Evolutionary conservation across 352 stramenopile species (phyloP).

Genomic region (Phytophthora cactorum): DNA sequence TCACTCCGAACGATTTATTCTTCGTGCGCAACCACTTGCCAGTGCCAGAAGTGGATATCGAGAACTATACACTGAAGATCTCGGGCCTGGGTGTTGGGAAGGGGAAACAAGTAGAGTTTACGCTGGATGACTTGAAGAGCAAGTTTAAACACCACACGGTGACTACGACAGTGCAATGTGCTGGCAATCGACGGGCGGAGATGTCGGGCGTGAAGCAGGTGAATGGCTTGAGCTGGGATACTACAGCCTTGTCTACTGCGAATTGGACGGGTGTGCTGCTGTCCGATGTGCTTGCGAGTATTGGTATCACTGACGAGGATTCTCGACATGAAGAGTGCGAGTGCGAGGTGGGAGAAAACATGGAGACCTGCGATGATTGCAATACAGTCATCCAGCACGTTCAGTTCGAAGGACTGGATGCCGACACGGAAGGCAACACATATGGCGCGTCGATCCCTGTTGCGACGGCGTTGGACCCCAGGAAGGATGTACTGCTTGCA

Average conservation of each 20-base stretch:
- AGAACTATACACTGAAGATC: slow-evolving; percentile 75
- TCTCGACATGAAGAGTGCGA: slow-evolving; percentile 56
- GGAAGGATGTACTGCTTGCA: slow-evolving; percentile 97
- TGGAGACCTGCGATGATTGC: slow-evolving; percentile 62
- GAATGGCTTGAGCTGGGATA: slow-evolving; percentile 87
- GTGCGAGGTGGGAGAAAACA: slow-evolving; percentile 59
- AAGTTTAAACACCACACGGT: slow-evolving; percentile 94
- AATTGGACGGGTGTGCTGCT: slow-evolving; percentile 96
- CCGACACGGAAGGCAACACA: slow-evolving; percentile 81
- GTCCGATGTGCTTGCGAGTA: slow-evolving; percentile 90
- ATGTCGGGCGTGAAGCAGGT: slow-evolving; percentile 94
- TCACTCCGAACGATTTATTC: slow-evolving; percentile 97
- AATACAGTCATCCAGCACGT: slow-evolving; percentile 83
- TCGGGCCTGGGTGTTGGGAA: slow-evolving; percentile 63
- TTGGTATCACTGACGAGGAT: slow-evolving; percentile 86
- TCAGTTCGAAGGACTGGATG: slow-evolving; percentile 84
- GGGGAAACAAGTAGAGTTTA: slow-evolving; percentile 51
- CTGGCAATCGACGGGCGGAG: slow-evolving; percentile 94
- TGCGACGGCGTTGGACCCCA: slow-evolving; percentile 93
- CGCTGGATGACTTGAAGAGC: slow-evolving; percentile 91
- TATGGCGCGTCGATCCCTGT: slow-evolving; percentile 93
- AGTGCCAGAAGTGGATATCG: slow-evolving; percentile 88
- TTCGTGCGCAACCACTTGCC: slow-evolving; percentile 98
- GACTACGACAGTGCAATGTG: slow-evolving; percentile 96
- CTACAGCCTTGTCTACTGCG: slow-evolving; percentile 93